Evolutionary conservation across 2,329 filamentous ascomycete species (phyloP).

Genomic region (Helicocarpus griseus): DNA sequence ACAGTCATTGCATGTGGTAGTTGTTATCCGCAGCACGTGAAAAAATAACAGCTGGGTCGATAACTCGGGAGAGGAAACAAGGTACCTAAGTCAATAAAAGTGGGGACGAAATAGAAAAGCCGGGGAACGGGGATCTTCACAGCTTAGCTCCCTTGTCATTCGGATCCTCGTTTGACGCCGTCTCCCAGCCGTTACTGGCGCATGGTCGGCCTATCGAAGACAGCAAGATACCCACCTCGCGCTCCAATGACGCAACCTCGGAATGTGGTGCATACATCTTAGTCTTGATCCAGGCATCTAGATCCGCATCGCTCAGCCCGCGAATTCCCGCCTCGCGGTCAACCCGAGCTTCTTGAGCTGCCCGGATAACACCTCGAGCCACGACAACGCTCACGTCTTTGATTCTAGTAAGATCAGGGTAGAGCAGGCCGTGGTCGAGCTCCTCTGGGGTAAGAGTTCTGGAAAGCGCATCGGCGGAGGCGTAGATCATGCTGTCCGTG

Average conservation of each 20-base stretch:
- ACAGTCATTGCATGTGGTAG: not conserved
- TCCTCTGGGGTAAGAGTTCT: slow-evolving; percentile 72
- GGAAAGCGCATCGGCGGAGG: slow-evolving; percentile 72
- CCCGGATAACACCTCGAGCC: slow-evolving; percentile 85
- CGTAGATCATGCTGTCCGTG: slow-evolving; percentile 96
- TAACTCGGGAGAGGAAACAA: not conserved
- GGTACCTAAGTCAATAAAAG: not conserved
- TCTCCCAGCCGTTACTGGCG: slow-evolving; percentile 4
- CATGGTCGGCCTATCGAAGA: slow-evolving; percentile 20
- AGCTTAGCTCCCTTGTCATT: slow-evolving; percentile 12
- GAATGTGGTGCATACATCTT: slow-evolving; percentile 42
- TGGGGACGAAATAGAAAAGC: not conserved
- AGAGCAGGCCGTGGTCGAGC: slow-evolving; percentile 72
- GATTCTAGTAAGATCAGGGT: slow-evolving; percentile 84
- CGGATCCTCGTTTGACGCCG: slow-evolving; percentile 4
- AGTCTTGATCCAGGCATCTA: slow-evolving; percentile 39
- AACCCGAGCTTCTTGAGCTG: slow-evolving; percentile 73
- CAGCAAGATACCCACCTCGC: slow-evolving; percentile 36
- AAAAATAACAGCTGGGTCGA: not conserved
- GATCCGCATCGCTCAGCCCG: slow-evolving; percentile 31
- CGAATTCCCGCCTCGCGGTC: slow-evolving; percentile 38
- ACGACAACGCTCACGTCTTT: slow-evolving; percentile 81
- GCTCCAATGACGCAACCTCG: slow-evolving; percentile 38
- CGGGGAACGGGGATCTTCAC: slow-evolving; percentile 3
- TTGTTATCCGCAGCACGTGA: not conserved